Base-by-base conservation (phyloP, 306 rosid genomes). In the Ochetophila trinervis region DNA sequence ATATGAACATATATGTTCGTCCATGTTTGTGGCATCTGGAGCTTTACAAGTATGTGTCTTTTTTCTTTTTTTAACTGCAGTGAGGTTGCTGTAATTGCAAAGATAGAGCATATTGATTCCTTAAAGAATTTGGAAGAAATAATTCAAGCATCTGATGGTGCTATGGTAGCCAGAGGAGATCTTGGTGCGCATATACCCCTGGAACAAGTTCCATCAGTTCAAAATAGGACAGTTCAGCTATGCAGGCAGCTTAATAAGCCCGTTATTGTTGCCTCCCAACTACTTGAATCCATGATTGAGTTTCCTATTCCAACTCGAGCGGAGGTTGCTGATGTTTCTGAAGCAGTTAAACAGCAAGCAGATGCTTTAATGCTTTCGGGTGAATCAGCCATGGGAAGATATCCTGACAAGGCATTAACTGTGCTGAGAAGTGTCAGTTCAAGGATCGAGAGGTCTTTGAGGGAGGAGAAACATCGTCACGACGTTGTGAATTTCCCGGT, bases 371-470 rank as follows among this genome's bases (percentile, higher is more conserved):
- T 62, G 66, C 66, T 62, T 22, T 62, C 66, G 0, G 53, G 53
- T 3, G 66, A 62, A 11, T 42, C 66, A 21, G 66, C 66, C 35
- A 47, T 47, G 55, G 67, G 67, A 6, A 23, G 45, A 13, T 63
- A 23, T 24, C 67, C 67, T 2, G 56, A 45, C 6, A 47, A 63
- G 67, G 56, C 67, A 69, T 80, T 86, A 32, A 34, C 81, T 61
- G 91, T 86, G 40, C 75, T 86, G 68, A 78, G 88, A 79, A 86
- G 79, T 73, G 91, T 86, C 63, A 86, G 91, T 73, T 72, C 80
- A 72, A 83, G 91, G 62, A 86, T 86, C 32, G 91, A 86, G 79
- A 80, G 60, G 75, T 83, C 85, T 81, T 86, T 83, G 88, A 80
- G 88, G 76, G 91, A 80, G 62, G 68, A 78, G 80, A 86, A 75